Conservation (phyloP, 2,329 filamentous ascomycete species). For the Pseudopithomyces maydicus region DNA sequence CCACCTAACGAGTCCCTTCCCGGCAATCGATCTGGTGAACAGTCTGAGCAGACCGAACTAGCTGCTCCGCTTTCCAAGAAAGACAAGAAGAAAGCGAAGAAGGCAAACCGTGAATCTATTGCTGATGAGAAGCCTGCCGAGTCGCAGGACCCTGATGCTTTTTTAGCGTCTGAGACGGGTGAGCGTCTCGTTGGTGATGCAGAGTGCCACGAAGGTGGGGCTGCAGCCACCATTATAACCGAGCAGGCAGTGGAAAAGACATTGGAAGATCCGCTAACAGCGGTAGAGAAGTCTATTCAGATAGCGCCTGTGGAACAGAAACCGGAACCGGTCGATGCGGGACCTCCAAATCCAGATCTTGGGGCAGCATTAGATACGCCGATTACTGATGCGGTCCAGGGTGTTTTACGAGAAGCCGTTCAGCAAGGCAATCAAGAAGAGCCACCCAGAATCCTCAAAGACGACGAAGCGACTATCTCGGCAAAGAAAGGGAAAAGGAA, state of each 20-base stretch:
- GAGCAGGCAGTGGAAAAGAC: conserved; percentile 4
- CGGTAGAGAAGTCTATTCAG: conserved; percentile 1
- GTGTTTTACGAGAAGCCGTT: neutral
- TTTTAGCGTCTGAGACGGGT: conserved; percentile 41
- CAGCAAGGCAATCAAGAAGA: neutral
- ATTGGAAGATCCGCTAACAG: conserved; percentile 1
- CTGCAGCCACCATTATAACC: conserved; percentile 7
- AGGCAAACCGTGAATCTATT: conserved; percentile 19
- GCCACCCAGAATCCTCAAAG: conserved; percentile 7
- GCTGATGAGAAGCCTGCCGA: conserved; percentile 5
- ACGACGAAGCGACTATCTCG: conserved; percentile 8
- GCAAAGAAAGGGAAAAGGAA: conserved; percentile 22
- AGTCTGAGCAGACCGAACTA: conserved; percentile 11
- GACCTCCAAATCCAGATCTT: neutral
- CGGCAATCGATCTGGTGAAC: neutral
- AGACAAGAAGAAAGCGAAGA: conserved; percentile 31
- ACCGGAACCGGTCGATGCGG: neutral
- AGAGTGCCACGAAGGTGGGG: conserved; percentile 4
- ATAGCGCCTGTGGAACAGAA: neutral
- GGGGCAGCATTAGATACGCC: neutral
- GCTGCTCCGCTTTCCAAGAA: conserved; percentile 22
- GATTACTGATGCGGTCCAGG: neutral
- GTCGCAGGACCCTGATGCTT: conserved; percentile 21
- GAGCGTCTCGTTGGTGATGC: conserved; percentile 15
- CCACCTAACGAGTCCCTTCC: neutral